Percentiles rank a stretch among this genome's conserved stretches.
phyloP scores from a whole-genome alignment of 2,329 filamentous ascomycete species.

The Hansfordia pulvinata region DNA sequence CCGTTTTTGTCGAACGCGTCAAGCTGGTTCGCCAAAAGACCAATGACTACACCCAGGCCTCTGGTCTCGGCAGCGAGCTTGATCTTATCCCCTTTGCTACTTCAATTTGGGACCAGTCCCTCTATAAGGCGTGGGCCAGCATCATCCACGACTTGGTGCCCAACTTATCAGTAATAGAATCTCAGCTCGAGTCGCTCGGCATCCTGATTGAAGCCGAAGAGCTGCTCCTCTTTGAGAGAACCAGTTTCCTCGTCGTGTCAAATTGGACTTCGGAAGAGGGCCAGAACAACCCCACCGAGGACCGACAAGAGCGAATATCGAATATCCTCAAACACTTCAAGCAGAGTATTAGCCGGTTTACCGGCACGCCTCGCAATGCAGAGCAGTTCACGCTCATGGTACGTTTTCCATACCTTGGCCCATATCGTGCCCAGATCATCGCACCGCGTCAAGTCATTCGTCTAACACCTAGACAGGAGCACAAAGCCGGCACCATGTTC shows the following conservation, averaged over 20 bases:
- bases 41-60: constrained; percentile 31
- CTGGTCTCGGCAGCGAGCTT: constrained; percentile 31
- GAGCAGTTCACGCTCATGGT: constrained; percentile 67
- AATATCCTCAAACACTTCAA: constrained; percentile 99
- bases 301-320: constrained; percentile 85
- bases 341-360: constrained; percentile 65
- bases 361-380: constrained; percentile 65
- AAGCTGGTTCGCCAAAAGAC: constrained; percentile 65
- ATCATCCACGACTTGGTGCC: constrained; percentile 98
- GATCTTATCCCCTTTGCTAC: constrained; percentile 83
- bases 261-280: constrained; percentile 71
- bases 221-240: constrained; percentile 86
- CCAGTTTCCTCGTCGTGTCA: constrained; percentile 92
- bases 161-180: constrained; percentile 78
- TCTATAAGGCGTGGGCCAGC: constrained; percentile 96
- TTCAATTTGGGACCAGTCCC: constrained; percentile 95
- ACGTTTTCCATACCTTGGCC: constrained; percentile 3
- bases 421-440: neutral
- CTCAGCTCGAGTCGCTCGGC: constrained; percentile 69
- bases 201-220: constrained; percentile 85
- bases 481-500: constrained; percentile 65
- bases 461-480: constrained; percentile 30
- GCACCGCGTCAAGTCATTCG: neutral
- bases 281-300: constrained; percentile 70
- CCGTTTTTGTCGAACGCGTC: constrained; percentile 75